Evolutionary conservation across 805 yeast species (phyloP).

Genomic region (Metschnikowia aberdeeniae): DNA sequence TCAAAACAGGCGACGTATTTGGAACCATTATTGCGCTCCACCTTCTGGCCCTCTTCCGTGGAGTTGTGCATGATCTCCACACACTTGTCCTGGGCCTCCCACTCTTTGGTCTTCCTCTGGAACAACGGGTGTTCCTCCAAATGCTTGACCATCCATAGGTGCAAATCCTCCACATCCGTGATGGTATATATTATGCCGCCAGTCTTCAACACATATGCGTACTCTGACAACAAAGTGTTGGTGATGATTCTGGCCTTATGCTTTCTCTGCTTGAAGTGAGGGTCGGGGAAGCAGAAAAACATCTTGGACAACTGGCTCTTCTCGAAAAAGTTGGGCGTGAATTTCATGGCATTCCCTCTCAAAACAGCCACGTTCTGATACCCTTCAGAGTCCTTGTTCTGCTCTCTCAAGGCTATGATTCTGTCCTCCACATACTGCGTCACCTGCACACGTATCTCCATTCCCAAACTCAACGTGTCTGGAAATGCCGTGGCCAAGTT

Average conservation of each 20-base stretch:
- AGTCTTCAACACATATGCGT: conserved; percentile 82
- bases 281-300: conserved; percentile 99
- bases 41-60: conserved; percentile 99
- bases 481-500: conserved; percentile 78
- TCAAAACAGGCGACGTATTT: conserved; percentile 87
- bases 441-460: conserved; percentile 98
- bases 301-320: conserved; percentile 82
- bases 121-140: conserved; percentile 88
- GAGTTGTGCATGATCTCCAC: conserved; percentile 83
- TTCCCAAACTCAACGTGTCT: conserved; percentile 74
- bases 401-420: conserved; percentile 78
- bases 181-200: conserved; percentile 91
- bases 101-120: conserved; percentile 69
- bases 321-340: conserved; percentile 86
- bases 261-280: conserved; percentile 95
- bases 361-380: conserved; percentile 87
- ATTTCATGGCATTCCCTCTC: conserved; percentile 97
- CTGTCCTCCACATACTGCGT: conserved; percentile 96
- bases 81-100: conserved; percentile 78
- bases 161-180: conserved; percentile 91
- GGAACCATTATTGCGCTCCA: conserved; percentile 80
- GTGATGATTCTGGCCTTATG: conserved; percentile 97
- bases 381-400: conserved; percentile 34
- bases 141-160: conserved; percentile 94
- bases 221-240: conserved; percentile 81